phyloP scores from a whole-genome alignment of 192 early-diverging fungal species.

The Cetraspora pellucida region DNA sequence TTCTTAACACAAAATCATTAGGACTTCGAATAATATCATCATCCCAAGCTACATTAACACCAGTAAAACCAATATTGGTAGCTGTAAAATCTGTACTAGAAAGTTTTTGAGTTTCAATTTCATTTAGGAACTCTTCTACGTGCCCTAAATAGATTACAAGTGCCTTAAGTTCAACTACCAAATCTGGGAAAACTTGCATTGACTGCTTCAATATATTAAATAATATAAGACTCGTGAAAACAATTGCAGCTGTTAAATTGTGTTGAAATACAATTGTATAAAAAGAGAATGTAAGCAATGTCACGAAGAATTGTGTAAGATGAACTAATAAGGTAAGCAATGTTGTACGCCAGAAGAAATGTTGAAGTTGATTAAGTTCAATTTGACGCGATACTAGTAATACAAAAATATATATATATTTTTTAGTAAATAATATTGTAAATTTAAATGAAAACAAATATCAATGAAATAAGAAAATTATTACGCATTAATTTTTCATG shows the following conservation, averaged over 20 bases:
- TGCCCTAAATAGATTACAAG: conserved; percentile 52
- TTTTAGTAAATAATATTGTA: too few relatives aligned
- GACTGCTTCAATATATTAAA: conserved; percentile 56
- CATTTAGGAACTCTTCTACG: conserved; percentile 73
- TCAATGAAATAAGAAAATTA: conserved; percentile 37
- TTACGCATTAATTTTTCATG: conserved; percentile 64
- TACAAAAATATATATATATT: too few relatives aligned
- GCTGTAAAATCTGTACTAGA: background rate
- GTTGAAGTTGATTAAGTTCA: conserved; percentile 42
- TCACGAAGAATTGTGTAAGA: conserved; percentile 58
- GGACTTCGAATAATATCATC: conserved; percentile 26
- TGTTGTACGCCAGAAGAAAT: conserved; percentile 42
- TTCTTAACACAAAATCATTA: conserved; percentile 52
- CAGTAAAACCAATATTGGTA: conserved; percentile 46
- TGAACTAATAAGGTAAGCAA: conserved; percentile 43
- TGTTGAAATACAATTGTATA: conserved; percentile 60
- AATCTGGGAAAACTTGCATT: conserved; percentile 46
- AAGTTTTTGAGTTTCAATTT: conserved; percentile 43
- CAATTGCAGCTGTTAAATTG: conserved; percentile 61
- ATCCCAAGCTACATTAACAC: conserved; percentile 55
- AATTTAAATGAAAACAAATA: background rate
- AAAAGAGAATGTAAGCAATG: conserved; percentile 60
- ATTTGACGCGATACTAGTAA: conserved; percentile 43
- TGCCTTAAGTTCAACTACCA: conserved; percentile 41
- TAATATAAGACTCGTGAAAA: conserved; percentile 70